Percentiles rank a stretch among this genome's conserved stretches.
Conservation (phyloP, 768 basidiomycete species). For the Mrakia frigida region DNA sequence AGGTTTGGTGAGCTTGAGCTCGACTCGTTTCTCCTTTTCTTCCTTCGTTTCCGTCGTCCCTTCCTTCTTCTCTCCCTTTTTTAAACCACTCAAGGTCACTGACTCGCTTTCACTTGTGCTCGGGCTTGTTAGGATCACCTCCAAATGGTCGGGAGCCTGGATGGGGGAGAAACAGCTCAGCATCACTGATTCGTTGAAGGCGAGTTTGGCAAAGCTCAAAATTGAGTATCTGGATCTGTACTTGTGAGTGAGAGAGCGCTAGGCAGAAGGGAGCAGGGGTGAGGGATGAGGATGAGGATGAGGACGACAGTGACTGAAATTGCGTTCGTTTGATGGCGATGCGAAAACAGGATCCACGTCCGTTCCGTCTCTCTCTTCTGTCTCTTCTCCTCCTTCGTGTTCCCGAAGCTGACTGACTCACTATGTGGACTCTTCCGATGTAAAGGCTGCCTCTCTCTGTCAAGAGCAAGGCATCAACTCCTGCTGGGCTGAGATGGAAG, state of each 20-base stretch:
- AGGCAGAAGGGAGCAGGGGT: too few relatives aligned
- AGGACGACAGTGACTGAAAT: too few relatives aligned
- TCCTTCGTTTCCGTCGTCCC: too few relatives aligned
- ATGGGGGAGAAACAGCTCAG: slow-evolving; percentile 19
- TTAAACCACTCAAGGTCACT: too few relatives aligned
- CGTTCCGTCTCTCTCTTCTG: neutral
- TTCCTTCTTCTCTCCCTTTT: too few relatives aligned
- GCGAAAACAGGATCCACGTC: slow-evolving; percentile 10
- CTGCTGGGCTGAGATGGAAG: slow-evolving; percentile 58
- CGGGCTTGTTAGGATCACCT: slow-evolving; percentile 18
- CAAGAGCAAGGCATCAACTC: slow-evolving; percentile 32
- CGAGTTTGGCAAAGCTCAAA: slow-evolving; percentile 51
- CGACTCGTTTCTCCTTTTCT: too few relatives aligned
- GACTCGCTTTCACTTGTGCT: neutral
- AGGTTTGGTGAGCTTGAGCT: slow-evolving; percentile 39
- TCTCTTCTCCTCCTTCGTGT: too few relatives aligned
- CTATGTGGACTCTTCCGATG: slow-evolving; percentile 46
- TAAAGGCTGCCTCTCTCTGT: slow-evolving; percentile 49
- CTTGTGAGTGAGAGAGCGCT: slow-evolving; percentile 39
- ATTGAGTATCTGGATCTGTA: slow-evolving; percentile 63
- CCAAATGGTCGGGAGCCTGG: slow-evolving; percentile 34
- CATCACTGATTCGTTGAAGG: slow-evolving; percentile 4
- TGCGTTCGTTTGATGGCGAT: too few relatives aligned
- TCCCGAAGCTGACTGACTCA: too few relatives aligned
- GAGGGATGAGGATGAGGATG: too few relatives aligned